Conservation (phyloP, 208 protist genomes). For the Trichomonas vaginalis region DNA sequence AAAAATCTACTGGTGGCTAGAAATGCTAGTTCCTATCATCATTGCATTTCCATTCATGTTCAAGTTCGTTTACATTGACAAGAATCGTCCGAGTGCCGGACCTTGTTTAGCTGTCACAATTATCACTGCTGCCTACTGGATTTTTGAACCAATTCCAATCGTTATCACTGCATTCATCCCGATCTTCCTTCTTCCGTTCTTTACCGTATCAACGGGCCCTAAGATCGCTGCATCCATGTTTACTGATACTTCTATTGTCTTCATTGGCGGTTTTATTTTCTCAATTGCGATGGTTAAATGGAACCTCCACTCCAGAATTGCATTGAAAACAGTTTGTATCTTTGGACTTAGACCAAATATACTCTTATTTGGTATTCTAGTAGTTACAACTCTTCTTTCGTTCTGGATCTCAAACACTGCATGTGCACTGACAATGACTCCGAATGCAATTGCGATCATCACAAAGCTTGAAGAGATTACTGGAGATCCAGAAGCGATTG, state of each 20-base stretch:
- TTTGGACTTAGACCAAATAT: conserved; percentile 16
- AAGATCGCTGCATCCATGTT: conserved; percentile 22
- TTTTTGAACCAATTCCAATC: conserved; percentile 26
- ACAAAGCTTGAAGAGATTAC: background rate
- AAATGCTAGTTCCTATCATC: background rate
- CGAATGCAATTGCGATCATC: background rate
- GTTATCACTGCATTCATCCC: conserved; percentile 30
- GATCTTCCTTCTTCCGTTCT: conserved; percentile 21
- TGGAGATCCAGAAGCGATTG: background rate
- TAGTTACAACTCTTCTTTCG: conserved; percentile 22
- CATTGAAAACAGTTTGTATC: conserved; percentile 6
- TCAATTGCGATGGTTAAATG: conserved; percentile 25
- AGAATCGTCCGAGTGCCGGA: background rate
- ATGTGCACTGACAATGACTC: conserved; percentile 3
- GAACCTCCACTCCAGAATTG: conserved; percentile 23
- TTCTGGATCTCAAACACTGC: conserved; percentile 33
- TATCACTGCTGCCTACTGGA: conserved; percentile 20
- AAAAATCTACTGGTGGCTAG: background rate
- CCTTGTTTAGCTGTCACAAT: background rate
- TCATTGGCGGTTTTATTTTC: conserved; percentile 31
- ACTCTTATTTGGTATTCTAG: conserved; percentile 28
- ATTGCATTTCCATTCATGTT: background rate
- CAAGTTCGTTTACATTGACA: background rate
- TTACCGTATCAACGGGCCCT: background rate
- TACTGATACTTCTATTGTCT: conserved; percentile 28